Evolutionary conservation across 192 early-diverging fungal species (phyloP).

Genomic region (Entomortierella parvispora): DNA sequence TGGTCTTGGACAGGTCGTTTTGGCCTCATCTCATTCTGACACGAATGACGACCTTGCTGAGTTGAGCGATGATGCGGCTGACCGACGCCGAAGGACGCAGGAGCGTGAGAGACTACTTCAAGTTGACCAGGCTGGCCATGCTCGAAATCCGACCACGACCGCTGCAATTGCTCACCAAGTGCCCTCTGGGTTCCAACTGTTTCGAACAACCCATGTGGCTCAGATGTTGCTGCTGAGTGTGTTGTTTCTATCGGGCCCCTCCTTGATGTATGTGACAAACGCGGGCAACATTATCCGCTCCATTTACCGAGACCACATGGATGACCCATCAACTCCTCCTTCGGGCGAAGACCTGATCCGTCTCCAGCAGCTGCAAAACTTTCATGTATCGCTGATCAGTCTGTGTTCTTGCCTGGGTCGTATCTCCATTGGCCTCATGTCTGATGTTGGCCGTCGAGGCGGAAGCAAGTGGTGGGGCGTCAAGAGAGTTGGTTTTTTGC

Average conservation of each 20-base stretch:
- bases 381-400: slow-evolving; percentile 57
- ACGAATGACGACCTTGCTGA: slow-evolving; percentile 1
- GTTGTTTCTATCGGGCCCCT: slow-evolving; percentile 37
- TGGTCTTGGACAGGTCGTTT: not conserved
- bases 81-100: slow-evolving; percentile 11
- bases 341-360: slow-evolving; percentile 22
- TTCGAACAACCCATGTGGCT: slow-evolving; percentile 28
- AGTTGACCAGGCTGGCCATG: not conserved
- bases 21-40: not conserved
- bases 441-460: slow-evolving; percentile 46
- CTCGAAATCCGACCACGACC: not conserved
- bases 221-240: slow-evolving; percentile 27
- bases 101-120: slow-evolving; percentile 28
- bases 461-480: slow-evolving; percentile 37
- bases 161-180: not conserved
- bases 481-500: slow-evolving; percentile 43
- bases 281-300: slow-evolving; percentile 54
- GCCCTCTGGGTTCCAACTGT: slow-evolving; percentile 32
- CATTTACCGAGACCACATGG: slow-evolving; percentile 41
- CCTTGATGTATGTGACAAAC: slow-evolving; percentile 57
- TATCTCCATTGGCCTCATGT: slow-evolving; percentile 48
- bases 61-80: slow-evolving; percentile 7
- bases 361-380: slow-evolving; percentile 48
- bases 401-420: slow-evolving; percentile 56
- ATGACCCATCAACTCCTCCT: slow-evolving; percentile 37